Evolutionary conservation across 1,139 yeast species (phyloP).

Genomic region (Nadsonia starkeyi-henricii): DNA sequence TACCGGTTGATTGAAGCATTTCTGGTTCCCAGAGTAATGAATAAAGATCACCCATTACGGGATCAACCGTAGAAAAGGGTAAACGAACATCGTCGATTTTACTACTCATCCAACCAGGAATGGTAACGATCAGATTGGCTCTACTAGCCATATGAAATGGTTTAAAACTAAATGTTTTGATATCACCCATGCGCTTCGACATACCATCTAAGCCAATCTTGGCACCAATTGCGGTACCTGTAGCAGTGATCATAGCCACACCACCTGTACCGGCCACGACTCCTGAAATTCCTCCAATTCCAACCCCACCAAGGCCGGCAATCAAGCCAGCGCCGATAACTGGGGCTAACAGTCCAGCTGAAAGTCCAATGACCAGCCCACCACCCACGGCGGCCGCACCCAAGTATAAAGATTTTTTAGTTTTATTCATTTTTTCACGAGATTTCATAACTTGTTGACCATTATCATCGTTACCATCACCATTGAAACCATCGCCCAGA

Average conservation of each 20-base stretch:
- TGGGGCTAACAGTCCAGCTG: slow-evolving; percentile 93
- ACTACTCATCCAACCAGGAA: slow-evolving; percentile 97
- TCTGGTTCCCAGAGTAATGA: slow-evolving; percentile 97
- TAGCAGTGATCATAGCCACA: slow-evolving; percentile 82
- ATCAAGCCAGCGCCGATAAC: slow-evolving; percentile 98
- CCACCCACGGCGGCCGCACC: slow-evolving; percentile 98
- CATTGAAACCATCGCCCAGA: background rate
- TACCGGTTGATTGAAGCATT: slow-evolving; percentile 91
- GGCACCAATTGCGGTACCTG: slow-evolving; percentile 88
- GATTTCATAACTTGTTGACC: slow-evolving; percentile 58
- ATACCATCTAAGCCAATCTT: slow-evolving; percentile 79
- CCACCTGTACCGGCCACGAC: slow-evolving; percentile 97
- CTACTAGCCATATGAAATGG: slow-evolving; percentile 88
- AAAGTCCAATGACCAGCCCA: slow-evolving; percentile 79
- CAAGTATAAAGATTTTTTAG: slow-evolving; percentile 66
- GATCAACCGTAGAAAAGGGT: slow-evolving; percentile 93
- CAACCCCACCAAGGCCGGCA: slow-evolving; percentile 90
- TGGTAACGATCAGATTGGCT: slow-evolving; percentile 72
- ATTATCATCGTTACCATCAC: slow-evolving; percentile 42
- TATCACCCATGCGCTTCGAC: slow-evolving; percentile 77
- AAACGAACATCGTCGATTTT: slow-evolving; percentile 88
- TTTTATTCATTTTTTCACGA: slow-evolving; percentile 50
- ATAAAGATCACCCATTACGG: slow-evolving; percentile 91
- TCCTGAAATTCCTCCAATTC: slow-evolving; percentile 82
- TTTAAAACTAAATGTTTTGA: slow-evolving; percentile 81